These are phyloP conservation scores for Phytophthora macrochlamydospora DNA, from an alignment of 352 stramenopile species.

Conservation along the genomic window DNA sequence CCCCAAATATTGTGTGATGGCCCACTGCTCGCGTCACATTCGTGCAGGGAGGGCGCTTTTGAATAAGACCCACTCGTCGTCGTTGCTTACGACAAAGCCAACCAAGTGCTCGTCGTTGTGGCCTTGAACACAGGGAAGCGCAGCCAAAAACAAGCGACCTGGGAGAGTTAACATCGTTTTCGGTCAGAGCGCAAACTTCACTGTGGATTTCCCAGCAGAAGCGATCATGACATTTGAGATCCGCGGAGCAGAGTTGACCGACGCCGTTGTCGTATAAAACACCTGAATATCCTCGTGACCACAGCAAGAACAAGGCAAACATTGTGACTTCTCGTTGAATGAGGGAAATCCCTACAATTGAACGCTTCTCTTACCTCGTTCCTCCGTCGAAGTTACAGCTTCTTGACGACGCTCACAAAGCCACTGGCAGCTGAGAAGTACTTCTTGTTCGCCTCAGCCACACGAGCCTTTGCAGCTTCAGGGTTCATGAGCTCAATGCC, in stretches of 20 bases:
- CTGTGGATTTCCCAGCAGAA: conserved; percentile 8
- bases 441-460: conserved; percentile 96
- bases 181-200: conserved; percentile 13
- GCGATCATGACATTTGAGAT: conserved; percentile 16
- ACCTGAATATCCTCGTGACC: neutral
- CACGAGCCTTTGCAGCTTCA: conserved; percentile 91
- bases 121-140: conserved; percentile 13
- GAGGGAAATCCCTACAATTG: neutral
- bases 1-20: conserved; percentile 50
- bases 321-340: neutral
- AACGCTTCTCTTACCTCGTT: too few species aligned
- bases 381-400: conserved; percentile 32
- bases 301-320: neutral
- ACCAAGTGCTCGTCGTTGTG: conserved; percentile 15
- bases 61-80: conserved; percentile 15
- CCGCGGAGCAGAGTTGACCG: conserved; percentile 6
- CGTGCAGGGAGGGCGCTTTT: conserved; percentile 50
- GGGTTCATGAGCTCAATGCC: conserved; percentile 98
- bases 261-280: neutral
- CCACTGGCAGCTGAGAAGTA: conserved; percentile 96
- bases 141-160: conserved; percentile 16
- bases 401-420: conserved; percentile 95
- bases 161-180: conserved; percentile 5
- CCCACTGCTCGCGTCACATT: conserved; percentile 58
- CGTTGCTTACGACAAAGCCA: conserved; percentile 20